Evolutionary conservation across 2,329 filamentous ascomycete genomes (phyloP), one percentile per base, ranked within the genome.

Genomic region (Pseudogymnoascus sp.): DNA sequence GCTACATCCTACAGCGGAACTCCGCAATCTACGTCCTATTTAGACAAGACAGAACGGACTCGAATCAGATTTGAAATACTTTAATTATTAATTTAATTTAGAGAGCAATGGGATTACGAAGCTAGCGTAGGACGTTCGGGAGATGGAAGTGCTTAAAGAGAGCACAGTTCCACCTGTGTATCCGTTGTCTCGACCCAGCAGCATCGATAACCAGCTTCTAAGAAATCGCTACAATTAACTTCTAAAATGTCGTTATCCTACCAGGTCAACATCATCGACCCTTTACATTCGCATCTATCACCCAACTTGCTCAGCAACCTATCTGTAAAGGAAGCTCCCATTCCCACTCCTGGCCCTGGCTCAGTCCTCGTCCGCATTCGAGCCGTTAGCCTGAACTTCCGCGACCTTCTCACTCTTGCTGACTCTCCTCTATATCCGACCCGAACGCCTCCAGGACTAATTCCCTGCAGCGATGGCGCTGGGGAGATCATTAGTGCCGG

Each of bases 271-370:
- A 13, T 44, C 5, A 6, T 44, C 21, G 41, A 44, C 21, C 17
- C 17, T 44, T 44, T 25, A 21, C 41, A 27, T 8, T 44, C 41
- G 1, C 41, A 44, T 44, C 21, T 44, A 27, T 44, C 41, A 7
- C 41, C 21, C 17, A 44, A 44, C 41, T 44, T 42, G 39, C 68
- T 87, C 21, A 80, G 84, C 59, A 81, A 82, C 64, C 75, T 87
- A 29, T 70, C 72, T 58, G 70, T 78, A 27, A 71, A 72, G 1
- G 76, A 80, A 36, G 77, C 70, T 3, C 72, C 79, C 2, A 73
- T 83, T 63, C 81, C 81, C 0, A 65, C 69, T 0, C 79, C 81
- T 0, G 77, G 77, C 15, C 73, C 78, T 1, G 78, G 78, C 1
- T 83, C 87, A 62, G 71, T 72, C 2, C 65, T 72, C 3, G 69